A percentile compares a stretch with the other conserved stretches of the same genome.
Evolutionary conservation across 306 rosid species (phyloP).

Genomic region (Corylus avellana): DNA sequence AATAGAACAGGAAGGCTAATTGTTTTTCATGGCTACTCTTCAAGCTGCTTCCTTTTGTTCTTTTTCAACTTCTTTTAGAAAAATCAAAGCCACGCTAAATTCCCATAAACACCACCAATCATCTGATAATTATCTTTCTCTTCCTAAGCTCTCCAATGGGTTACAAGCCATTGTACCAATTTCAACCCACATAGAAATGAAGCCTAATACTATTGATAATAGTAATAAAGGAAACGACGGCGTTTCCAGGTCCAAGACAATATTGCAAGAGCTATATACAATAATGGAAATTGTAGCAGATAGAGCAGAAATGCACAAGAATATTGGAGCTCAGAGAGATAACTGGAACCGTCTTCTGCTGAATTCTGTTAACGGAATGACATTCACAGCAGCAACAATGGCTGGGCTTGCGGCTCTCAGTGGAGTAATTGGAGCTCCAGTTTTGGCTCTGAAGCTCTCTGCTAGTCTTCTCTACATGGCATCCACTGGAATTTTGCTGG

Average conservation of each 20-base stretch:
- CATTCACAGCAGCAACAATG: constrained; percentile 59
- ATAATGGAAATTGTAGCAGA: constrained; percentile 58
- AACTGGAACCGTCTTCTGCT: constrained; percentile 68
- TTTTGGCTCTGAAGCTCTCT: constrained; percentile 49
- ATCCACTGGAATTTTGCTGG: constrained; percentile 50
- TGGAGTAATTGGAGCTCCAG: background rate
- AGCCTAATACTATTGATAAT: background rate
- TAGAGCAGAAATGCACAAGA: constrained; percentile 69
- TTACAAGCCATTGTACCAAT: constrained; percentile 6
- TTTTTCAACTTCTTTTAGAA: constrained; percentile 7
- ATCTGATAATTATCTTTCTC: constrained; percentile 2
- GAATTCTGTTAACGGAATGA: constrained; percentile 64
- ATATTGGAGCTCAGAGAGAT: constrained; percentile 53
- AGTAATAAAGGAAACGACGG: constrained; percentile 1
- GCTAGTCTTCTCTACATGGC: constrained; percentile 59
- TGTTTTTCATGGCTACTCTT: constrained; percentile 25
- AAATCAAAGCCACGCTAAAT: constrained; percentile 20
- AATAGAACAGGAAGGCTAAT: too few relatives aligned
- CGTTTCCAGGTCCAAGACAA: constrained; percentile 14
- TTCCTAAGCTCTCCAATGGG: constrained; percentile 18
- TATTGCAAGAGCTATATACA: constrained; percentile 40
- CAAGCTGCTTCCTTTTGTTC: constrained; percentile 8
- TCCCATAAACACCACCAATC: background rate
- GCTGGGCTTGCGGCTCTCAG: constrained; percentile 41
- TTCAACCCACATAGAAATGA: constrained; percentile 2